phyloP scores from a whole-genome alignment of 2,329 filamentous ascomycete species.

The Talaromyces piceae region DNA sequence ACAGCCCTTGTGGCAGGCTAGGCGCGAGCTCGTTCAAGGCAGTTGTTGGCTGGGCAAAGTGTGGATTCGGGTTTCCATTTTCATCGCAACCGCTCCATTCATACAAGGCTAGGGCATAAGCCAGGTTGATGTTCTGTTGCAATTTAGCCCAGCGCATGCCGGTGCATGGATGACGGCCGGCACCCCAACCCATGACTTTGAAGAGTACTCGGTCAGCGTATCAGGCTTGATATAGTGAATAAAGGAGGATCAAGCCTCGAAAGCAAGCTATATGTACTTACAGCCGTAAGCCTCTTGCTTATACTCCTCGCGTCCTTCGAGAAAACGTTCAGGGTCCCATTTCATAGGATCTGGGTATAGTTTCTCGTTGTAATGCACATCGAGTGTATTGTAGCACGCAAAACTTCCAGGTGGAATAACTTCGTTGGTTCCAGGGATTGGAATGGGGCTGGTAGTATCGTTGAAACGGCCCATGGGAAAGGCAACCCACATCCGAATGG shows the following conservation, averaged over 20 bases:
- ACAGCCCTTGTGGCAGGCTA: constrained; percentile 1
- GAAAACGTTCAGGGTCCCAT: constrained; percentile 4
- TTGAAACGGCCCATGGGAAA: constrained; percentile 2
- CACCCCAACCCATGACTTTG: constrained; percentile 6
- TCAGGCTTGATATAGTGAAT: neutral
- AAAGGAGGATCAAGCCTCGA: neutral
- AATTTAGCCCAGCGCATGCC: constrained; percentile 8
- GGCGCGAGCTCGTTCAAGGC: neutral
- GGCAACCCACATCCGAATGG: constrained; percentile 7
- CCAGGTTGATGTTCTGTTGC: constrained; percentile 6
- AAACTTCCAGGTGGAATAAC: constrained; percentile 2
- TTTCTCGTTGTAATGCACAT: constrained; percentile 2
- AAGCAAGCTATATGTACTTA: neutral
- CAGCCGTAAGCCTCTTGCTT: constrained; percentile 6
- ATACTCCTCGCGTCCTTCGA: neutral
- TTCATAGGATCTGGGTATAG: constrained; percentile 6
- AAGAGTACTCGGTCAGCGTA: neutral
- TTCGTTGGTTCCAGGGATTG: constrained; percentile 1
- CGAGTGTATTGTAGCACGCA: neutral
- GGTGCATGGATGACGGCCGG: constrained; percentile 5
- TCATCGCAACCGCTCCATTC: constrained; percentile 4
- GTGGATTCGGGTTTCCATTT: neutral
- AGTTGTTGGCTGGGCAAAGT: neutral
- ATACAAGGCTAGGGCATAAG: constrained; percentile 4
- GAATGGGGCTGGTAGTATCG: neutral